A percentile compares a stretch with the other conserved stretches of the same genome.
Conservation (phyloP, 208 protist species). For the Crithidia expoeki region DNA sequence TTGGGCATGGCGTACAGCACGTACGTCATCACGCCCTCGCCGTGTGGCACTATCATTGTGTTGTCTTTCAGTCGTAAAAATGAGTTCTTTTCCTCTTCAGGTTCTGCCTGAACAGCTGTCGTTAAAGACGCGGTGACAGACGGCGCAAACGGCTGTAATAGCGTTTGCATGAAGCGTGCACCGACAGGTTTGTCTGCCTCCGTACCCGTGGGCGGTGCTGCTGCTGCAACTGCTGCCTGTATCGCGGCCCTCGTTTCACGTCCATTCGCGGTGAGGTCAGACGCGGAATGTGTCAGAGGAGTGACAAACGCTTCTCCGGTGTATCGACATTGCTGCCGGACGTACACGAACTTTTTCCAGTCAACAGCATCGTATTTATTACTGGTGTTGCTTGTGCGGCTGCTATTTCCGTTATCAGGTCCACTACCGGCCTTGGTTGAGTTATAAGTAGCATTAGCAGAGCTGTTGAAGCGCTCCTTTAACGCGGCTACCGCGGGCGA, state of each 20-base stretch:
- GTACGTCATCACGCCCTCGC: constrained; percentile 37
- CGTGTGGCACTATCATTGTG: constrained; percentile 20
- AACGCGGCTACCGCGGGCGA: constrained; percentile 8
- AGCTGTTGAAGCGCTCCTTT: constrained; percentile 24
- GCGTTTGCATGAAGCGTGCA: constrained; percentile 27
- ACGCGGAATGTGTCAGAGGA: background rate
- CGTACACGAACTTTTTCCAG: constrained; percentile 31
- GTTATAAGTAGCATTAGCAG: background rate
- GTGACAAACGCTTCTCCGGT: constrained; percentile 19
- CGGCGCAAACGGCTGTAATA: constrained; percentile 30
- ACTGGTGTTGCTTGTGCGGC: background rate
- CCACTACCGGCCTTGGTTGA: too few species aligned
- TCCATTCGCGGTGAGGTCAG: background rate
- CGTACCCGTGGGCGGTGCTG: background rate
- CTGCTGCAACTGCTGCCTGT: background rate
- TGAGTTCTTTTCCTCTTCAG: background rate
- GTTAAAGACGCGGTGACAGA: background rate
- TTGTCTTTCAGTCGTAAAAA: background rate
- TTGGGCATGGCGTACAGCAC: constrained; percentile 35
- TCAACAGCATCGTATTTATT: constrained; percentile 5
- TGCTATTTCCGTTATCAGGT: constrained; percentile 5
- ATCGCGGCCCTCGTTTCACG: background rate
- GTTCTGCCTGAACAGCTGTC: background rate
- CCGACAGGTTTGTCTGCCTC: constrained; percentile 23
- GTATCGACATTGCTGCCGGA: constrained; percentile 39